Evolutionary conservation across 352 stramenopile species (phyloP).

Genomic region (Phytophthora fragariaefolia): DNA sequence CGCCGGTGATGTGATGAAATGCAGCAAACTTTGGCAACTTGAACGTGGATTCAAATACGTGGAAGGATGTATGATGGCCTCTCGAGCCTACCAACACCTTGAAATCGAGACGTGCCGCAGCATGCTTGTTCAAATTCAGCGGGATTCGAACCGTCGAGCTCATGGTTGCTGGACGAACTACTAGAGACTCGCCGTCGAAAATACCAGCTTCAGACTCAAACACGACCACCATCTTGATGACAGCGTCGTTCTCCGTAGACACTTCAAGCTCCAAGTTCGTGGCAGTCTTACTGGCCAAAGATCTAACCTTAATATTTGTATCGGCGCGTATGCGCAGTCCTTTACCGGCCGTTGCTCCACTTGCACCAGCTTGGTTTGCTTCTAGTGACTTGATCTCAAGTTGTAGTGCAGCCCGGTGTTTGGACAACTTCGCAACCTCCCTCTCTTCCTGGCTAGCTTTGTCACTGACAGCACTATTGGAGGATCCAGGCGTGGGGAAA

Average conservation of each 20-base stretch:
- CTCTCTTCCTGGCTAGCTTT: slow-evolving; percentile 69
- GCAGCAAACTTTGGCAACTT: slow-evolving; percentile 88
- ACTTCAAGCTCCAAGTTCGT: slow-evolving; percentile 82
- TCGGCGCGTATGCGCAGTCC: slow-evolving; percentile 59
- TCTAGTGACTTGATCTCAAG: slow-evolving; percentile 84
- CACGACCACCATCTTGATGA: slow-evolving; percentile 90
- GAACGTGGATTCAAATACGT: slow-evolving; percentile 88
- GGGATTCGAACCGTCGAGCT: slow-evolving; percentile 53
- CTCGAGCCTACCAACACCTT: slow-evolving; percentile 85
- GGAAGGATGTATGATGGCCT: slow-evolving; percentile 78
- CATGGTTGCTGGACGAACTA: slow-evolving; percentile 61
- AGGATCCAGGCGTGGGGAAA: slow-evolving; percentile 33
- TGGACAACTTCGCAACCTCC: slow-evolving; percentile 83
- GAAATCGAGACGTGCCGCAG: slow-evolving; percentile 67
- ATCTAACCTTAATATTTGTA: slow-evolving; percentile 70
- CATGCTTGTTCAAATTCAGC: slow-evolving; percentile 73
- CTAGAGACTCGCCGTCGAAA: slow-evolving; percentile 87
- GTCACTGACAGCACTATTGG: slow-evolving; percentile 37
- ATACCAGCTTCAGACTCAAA: slow-evolving; percentile 90
- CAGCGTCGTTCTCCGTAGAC: slow-evolving; percentile 82
- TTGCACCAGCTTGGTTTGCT: slow-evolving; percentile 34
- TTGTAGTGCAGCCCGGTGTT: slow-evolving; percentile 75
- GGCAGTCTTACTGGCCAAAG: slow-evolving; percentile 57
- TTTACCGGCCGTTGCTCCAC: slow-evolving; percentile 32
- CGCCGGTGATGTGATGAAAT: slow-evolving; percentile 65